Conservation (phyloP, 805 yeast species). For the Zygotorulaspora danielsina region DNA sequence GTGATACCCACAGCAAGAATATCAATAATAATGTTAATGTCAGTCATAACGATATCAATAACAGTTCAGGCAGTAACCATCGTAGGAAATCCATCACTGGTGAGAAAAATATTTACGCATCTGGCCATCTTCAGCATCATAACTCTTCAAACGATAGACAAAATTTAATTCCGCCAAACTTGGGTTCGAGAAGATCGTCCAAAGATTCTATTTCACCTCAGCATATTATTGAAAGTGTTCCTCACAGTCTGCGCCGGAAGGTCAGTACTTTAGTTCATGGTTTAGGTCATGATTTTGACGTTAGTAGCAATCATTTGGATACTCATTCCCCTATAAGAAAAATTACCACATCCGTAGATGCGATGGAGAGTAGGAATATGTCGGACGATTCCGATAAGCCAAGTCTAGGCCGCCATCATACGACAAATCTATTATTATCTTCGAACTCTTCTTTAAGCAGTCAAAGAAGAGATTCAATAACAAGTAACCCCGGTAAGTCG, state of each 20-base stretch:
- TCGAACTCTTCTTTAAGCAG: constrained; percentile 9
- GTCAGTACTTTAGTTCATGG: constrained; percentile 27
- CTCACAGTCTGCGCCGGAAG: constrained; percentile 16
- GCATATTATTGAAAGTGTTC: constrained; percentile 13
- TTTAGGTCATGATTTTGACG: constrained; percentile 13
- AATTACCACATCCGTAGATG: constrained; percentile 3
- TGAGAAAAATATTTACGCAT: background rate
- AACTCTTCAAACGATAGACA: background rate
- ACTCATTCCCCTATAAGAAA: constrained; percentile 7
- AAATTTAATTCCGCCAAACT: background rate
- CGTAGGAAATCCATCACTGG: background rate
- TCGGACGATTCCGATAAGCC: constrained; percentile 9
- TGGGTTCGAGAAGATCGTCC: constrained; percentile 8
- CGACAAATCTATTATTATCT: constrained; percentile 4
- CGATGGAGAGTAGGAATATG: constrained; percentile 1
- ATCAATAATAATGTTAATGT: background rate
- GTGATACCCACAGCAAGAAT: too few relatives aligned
- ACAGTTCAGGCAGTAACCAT: background rate
- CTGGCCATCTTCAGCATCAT: background rate
- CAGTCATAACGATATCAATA: background rate
- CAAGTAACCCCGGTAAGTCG: constrained; percentile 3
- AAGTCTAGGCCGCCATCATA: constrained; percentile 3
- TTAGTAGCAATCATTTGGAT: background rate
- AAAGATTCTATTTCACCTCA: constrained; percentile 7
- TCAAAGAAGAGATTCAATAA: constrained; percentile 10